Percentiles rank a stretch among this genome's conserved stretches.
These are phyloP conservation scores for Podospora anserina DNA, from an alignment of 495 filamentous ascomycete species.

Conservation along the genomic window DNA sequence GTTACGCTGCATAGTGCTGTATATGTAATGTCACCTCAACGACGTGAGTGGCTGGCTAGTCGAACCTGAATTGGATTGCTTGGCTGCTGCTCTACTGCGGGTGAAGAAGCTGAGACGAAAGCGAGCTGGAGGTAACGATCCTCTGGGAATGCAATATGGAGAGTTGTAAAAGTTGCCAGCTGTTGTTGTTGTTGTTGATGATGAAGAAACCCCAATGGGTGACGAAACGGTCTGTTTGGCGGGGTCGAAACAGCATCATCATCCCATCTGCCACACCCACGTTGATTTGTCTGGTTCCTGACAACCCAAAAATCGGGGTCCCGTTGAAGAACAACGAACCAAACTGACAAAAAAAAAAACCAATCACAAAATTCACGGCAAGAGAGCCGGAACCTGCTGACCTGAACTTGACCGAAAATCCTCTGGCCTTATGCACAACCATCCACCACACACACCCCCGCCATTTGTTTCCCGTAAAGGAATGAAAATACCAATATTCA, in stretches of 20 bases:
- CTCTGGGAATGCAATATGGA: background rate
- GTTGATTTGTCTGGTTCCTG: background rate
- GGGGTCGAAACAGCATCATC: background rate
- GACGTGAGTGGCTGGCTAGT: conserved; percentile 10
- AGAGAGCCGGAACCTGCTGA: background rate
- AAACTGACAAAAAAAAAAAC: background rate
- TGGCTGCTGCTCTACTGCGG: background rate
- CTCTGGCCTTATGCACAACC: background rate
- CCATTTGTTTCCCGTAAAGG: background rate
- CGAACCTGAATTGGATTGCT: background rate
- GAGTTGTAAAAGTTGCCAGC: background rate
- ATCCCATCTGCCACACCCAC: background rate
- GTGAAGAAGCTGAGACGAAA: background rate
- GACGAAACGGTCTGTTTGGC: no score
- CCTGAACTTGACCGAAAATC: background rate
- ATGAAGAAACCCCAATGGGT: no score
- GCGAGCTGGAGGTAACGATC: background rate
- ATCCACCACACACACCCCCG: background rate
- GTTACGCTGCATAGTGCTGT: background rate
- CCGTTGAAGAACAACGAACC: background rate
- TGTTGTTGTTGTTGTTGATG: background rate
- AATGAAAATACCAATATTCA: background rate
- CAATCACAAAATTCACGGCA: background rate
- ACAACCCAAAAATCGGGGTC: background rate
- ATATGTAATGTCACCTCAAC: conserved; percentile 10